Conservation (phyloP, 495 filamentous ascomycete genomes). For the Barbatosphaeria neglecta region DNA sequence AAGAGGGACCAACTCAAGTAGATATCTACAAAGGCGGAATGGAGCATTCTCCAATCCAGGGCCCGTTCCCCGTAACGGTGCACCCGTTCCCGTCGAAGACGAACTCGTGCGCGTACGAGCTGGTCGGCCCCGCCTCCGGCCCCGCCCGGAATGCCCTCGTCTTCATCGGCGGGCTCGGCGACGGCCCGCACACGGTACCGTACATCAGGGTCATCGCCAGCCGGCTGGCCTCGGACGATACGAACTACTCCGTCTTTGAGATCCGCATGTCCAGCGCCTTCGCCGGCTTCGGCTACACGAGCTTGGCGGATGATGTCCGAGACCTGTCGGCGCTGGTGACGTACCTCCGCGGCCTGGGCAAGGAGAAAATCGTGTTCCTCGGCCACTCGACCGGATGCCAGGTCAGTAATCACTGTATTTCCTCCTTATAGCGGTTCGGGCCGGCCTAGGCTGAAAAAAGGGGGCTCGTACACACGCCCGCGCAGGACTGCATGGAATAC, state of each 20-base stretch:
- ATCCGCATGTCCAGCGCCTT: constrained; percentile 41
- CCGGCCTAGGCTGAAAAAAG: too few species aligned
- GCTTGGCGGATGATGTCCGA: constrained; percentile 55
- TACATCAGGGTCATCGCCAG: constrained; percentile 53
- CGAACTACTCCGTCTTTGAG: constrained; percentile 29
- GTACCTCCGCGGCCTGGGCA: constrained; percentile 45
- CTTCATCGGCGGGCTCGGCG: constrained; percentile 75
- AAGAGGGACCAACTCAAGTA: too few species aligned
- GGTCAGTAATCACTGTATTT: constrained; percentile 7
- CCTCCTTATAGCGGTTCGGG: too few species aligned
- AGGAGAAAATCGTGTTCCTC: constrained; percentile 64
- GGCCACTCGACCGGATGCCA: constrained; percentile 82
- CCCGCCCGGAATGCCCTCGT: constrained; percentile 53
- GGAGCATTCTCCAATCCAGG: constrained; percentile 65
- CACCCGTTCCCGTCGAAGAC: constrained; percentile 22
- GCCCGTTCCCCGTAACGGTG: constrained; percentile 22
- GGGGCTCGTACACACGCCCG: not conserved
- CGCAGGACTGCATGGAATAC: constrained; percentile 65
- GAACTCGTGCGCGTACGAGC: constrained; percentile 21
- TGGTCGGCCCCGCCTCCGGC: constrained; percentile 8
- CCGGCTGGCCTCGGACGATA: constrained; percentile 41
- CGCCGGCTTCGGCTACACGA: constrained; percentile 59
- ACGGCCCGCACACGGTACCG: constrained; percentile 62
- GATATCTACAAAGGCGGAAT: too few species aligned
- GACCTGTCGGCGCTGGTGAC: constrained; percentile 63